Base-by-base conservation (phyloP, 441 rosid genomes). In the Adansonia madagascariensis region DNA sequence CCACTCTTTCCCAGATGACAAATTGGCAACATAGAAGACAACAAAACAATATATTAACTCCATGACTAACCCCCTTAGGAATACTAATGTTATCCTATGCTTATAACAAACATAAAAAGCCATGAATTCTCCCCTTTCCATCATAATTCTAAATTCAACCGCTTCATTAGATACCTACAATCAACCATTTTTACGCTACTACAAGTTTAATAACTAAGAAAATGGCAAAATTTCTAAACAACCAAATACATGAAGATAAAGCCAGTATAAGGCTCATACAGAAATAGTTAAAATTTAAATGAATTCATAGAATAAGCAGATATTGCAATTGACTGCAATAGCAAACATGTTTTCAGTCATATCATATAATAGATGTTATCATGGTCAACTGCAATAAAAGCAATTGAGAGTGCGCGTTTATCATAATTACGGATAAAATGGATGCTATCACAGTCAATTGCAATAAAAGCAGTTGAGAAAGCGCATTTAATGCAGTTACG, bases 91-190 rank as follows among this genome's bases (percentile, higher is more conserved):
- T 11, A 44, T 44, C 56, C 67, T 60, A 73, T n/a, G 8, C 55
- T 59, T 52, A 31, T 10, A 71, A 52, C 4, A 0, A 61, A 27
- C 66, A 61, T 12, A 61, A 60, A 62, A 60, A 11, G 64, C 39
- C 64, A 60, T 24, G n/a, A 60, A 60, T 24, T 60, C 39, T 10
- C 39, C 64, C 35, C 41, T 72, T 22, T 8, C 59, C 46, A 46
- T 74, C 46, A 64, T 6, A 69, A 27, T 24, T 50, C n/a, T 27
- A 35, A 70, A 70, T 15, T 50, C 74, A 70, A 50, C 74, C 8
- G 15, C 74, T 70, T 50, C 14, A 52, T 69, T 27, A 50, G 27
- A 50, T 7, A 50, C 44, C 60, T 27, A 50, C n/a, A 10, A 15
- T 49, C 18, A 49, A 49, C 14, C 71, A 66, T 43, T 18, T 18